Conservation (phyloP, 2,329 filamentous ascomycete genomes). For the Xylariaceae sp. region DNA sequence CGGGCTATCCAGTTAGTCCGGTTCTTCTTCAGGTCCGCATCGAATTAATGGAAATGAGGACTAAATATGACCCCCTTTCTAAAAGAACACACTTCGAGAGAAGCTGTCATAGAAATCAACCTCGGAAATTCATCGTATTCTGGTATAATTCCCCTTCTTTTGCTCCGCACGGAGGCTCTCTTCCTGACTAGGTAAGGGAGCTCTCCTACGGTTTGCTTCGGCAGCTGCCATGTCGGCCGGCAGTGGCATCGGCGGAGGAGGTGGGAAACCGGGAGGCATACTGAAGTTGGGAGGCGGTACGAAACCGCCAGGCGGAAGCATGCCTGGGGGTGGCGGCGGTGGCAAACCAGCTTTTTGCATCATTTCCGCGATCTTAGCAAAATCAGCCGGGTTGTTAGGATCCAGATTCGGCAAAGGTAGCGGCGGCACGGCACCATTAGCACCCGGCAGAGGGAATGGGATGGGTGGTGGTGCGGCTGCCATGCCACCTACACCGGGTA, state of each 20-base stretch:
- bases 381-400: conserved; percentile 56
- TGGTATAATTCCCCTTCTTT: conserved; percentile 58
- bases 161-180: conserved; percentile 79
- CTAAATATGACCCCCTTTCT: too few relatives aligned
- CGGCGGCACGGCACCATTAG: conserved; percentile 35
- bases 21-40: too few relatives aligned
- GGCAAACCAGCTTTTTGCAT: conserved; percentile 63
- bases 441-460: conserved; percentile 47
- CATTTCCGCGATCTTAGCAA: conserved; percentile 58
- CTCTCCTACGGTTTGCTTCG: conserved; percentile 46
- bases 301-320: conserved; percentile 42
- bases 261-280: conserved; percentile 35
- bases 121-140: conserved; percentile 38
- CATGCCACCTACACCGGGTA: conserved; percentile 30
- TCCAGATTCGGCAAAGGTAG: conserved; percentile 51
- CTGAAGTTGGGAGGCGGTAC: conserved; percentile 44
- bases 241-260: conserved; percentile 27
- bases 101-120: too few relatives aligned
- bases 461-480: conserved; percentile 40
- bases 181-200: conserved; percentile 76
- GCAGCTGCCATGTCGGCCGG: conserved; percentile 15
- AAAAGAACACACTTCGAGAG: too few relatives aligned
- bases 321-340: conserved; percentile 52
- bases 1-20: too few relatives aligned
- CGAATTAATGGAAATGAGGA: too few relatives aligned